phyloP scores from a whole-genome alignment of 1,284 basidiomycete species.

The Cystobasidium pallidum region DNA sequence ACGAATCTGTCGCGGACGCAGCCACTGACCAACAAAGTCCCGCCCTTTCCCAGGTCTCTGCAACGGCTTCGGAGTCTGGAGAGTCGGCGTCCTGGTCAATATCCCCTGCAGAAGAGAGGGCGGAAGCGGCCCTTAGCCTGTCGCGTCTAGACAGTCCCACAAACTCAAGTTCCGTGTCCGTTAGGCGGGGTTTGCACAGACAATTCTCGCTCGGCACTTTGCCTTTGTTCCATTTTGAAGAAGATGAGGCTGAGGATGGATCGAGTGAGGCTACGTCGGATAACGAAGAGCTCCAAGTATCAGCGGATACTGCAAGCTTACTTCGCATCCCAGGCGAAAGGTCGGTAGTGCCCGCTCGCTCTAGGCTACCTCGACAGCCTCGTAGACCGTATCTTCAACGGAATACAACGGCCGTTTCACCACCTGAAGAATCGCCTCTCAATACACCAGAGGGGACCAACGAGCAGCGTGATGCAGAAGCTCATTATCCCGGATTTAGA shows the following conservation, averaged over 20 bases:
- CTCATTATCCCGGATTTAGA: neutral
- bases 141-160: neutral
- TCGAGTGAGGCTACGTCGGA: neutral
- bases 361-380: neutral
- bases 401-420: conserved; percentile 35
- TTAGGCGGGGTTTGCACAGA: neutral
- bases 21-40: neutral
- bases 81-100: neutral
- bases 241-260: neutral
- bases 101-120: neutral
- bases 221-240: conserved; percentile 32
- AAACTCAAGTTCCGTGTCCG: conserved; percentile 2
- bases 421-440: conserved; percentile 34
- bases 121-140: neutral
- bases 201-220: conserved; percentile 25
- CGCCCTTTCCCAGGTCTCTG: neutral
- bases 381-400: conserved; percentile 27
- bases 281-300: neutral
- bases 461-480: neutral
- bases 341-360: neutral
- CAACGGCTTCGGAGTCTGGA: neutral
- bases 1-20: neutral
- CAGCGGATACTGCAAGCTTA: neutral
- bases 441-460: conserved; percentile 19
- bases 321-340: neutral